These are phyloP conservation scores for Irpex sp. DNA, from an alignment of 1,284 basidiomycete genomes.

Conservation along the genomic window DNA sequence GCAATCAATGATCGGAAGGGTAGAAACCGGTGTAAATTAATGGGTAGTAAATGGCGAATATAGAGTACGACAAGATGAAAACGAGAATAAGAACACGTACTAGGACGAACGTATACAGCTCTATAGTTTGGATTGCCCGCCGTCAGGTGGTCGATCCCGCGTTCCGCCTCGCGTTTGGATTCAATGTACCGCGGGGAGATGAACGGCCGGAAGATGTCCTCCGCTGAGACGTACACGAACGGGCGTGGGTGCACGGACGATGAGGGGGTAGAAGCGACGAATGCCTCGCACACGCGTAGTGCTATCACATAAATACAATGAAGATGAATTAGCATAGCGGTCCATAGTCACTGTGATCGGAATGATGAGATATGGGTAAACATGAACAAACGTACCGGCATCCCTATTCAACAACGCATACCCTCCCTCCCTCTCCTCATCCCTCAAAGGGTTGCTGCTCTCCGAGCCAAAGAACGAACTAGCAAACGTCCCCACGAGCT, in stretches of 20 bases:
- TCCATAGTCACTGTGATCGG: not conserved
- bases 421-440: slow-evolving; percentile 32
- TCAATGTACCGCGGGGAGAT: slow-evolving; percentile 84
- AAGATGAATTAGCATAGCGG: not conserved
- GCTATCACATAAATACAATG: slow-evolving; percentile 37
- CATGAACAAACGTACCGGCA: slow-evolving; percentile 60
- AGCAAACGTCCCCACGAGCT: slow-evolving; percentile 48
- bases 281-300: slow-evolving; percentile 71
- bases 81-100: slow-evolving; percentile 41
- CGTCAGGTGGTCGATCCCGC: slow-evolving; percentile 54
- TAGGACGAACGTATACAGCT: slow-evolving; percentile 81
- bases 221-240: slow-evolving; percentile 94
- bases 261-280: slow-evolving; percentile 43
- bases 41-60: too few species aligned
- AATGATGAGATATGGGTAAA: not conserved
- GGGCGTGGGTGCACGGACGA: slow-evolving; percentile 45
- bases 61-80: too few species aligned
- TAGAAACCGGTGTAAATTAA: not conserved
- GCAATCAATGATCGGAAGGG: not conserved
- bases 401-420: slow-evolving; percentile 90
- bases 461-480: slow-evolving; percentile 32
- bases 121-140: slow-evolving; percentile 41
- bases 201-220: slow-evolving; percentile 87
- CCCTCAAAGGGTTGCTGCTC: slow-evolving; percentile 64
- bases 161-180: slow-evolving; percentile 89